phyloP scores from a whole-genome alignment of 1,284 basidiomycete species.

The Prillingera fragicola region DNA sequence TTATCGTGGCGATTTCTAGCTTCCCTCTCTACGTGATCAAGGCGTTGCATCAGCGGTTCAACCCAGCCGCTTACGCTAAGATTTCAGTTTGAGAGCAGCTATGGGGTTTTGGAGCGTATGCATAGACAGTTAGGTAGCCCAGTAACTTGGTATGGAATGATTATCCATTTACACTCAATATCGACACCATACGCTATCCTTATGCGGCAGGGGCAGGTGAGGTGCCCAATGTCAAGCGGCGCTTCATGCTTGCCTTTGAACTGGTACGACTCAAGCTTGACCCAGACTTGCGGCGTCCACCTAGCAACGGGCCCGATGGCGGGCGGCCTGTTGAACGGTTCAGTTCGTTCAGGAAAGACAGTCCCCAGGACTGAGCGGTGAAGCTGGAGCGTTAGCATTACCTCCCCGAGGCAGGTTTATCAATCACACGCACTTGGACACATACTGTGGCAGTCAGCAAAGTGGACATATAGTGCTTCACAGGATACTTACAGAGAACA shows the following conservation, averaged over 20 bases:
- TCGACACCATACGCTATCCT: not conserved
- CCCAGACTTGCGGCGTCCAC: constrained; percentile 17
- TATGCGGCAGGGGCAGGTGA: not conserved
- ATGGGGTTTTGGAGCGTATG: not conserved
- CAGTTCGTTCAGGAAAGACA: constrained; percentile 77
- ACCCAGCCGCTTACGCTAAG: constrained; percentile 93
- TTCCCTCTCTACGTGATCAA: constrained; percentile 90
- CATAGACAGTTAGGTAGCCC: not conserved
- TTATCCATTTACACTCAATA: not conserved
- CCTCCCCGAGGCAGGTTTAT: not conserved
- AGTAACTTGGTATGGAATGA: not conserved
- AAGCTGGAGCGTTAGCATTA: constrained; percentile 40
- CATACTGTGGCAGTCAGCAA: constrained; percentile 54
- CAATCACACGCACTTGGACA: constrained; percentile 60
- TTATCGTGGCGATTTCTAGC: constrained; percentile 90
- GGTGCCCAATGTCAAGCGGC: constrained; percentile 15
- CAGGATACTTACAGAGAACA: constrained; percentile 62
- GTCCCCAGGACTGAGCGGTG: constrained; percentile 87
- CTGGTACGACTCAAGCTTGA: constrained; percentile 19
- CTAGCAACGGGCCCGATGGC: constrained; percentile 20
- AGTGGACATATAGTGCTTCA: constrained; percentile 54
- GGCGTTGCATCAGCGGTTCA: constrained; percentile 73
- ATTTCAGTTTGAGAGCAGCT: constrained; percentile 45
- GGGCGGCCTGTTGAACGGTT: constrained; percentile 28
- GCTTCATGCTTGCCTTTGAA: constrained; percentile 17